A percentile compares a stretch with the other conserved stretches of the same genome.
phyloP scores from a whole-genome alignment of 176 grass and related monocot genomes.

The Saccharum spontaneum region DNA sequence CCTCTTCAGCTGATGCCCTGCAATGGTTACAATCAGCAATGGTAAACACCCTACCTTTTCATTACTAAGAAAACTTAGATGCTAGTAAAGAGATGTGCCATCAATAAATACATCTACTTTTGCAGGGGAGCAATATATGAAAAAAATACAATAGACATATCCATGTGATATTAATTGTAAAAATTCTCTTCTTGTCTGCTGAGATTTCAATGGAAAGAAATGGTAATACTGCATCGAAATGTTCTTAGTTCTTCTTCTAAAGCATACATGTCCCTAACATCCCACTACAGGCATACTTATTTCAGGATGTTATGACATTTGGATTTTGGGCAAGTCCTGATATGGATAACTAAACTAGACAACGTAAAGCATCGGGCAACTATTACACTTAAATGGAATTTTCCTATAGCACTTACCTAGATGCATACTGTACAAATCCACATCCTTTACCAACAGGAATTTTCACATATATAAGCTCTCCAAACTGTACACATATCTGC shows the following conservation, averaged over 20 bases:
- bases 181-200: background rate
- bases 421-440: slow-evolving; percentile 83
- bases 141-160: slow-evolving; percentile 13
- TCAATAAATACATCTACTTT: background rate
- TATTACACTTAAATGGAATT: background rate
- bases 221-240: slow-evolving; percentile 8
- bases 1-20: slow-evolving; percentile 94
- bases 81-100: background rate
- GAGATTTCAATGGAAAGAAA: background rate
- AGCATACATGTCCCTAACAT: background rate
- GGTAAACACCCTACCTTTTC: slow-evolving; percentile 1
- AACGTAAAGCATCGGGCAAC: background rate
- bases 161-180: background rate
- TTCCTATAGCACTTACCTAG: slow-evolving; percentile 49
- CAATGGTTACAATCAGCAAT: slow-evolving; percentile 5
- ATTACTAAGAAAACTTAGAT: slow-evolving; percentile 20
- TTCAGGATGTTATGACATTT: background rate
- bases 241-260: slow-evolving; percentile 22
- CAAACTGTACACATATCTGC: slow-evolving; percentile 79
- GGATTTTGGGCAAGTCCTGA: background rate
- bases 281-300: background rate
- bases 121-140: background rate
- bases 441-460: slow-evolving; percentile 95
- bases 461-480: slow-evolving; percentile 91
- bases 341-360: background rate